Evolutionary conservation across 371 early-diverging fungal genomes (phyloP), one percentile per base, ranked within the genome.

Genomic region (Lichtheimia corymbifera): DNA sequence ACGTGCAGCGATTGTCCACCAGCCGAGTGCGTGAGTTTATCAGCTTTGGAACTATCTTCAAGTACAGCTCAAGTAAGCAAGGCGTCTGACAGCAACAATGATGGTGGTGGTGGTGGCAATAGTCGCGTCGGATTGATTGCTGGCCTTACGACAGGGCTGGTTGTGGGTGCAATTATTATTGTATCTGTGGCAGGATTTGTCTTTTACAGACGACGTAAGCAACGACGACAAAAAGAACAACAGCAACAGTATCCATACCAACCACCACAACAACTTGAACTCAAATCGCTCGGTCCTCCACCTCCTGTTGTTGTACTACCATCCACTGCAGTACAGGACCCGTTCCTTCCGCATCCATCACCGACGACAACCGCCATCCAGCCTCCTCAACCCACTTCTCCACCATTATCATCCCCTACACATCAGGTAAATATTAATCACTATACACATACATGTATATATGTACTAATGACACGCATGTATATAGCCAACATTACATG

Each of bases 91-190:
- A 47, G 47, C 22, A 47, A 41, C 12, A 25, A 30, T 27, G 24
- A 27, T 43, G 25, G 35, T 24, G 17, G 20, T 43, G 25, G 35
- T 24, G 17, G 20, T 54, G 45, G 52, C 47, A 27, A 30, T 17
- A 25, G 47, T 25, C 45, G 20, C 17, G 60, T 56, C 2, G 63
- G 63, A 13, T 47, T 76, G 22, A 68, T 76, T 56, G 76, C 73
- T 35, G 76, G 73, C 0, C 52, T 76, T 22, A 68, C 67, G 13
- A 71, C 73, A n/a, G 71, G 73, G 24, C 54, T 72, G 5, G 73
- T 65, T 7, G 72, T 62, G 0, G 49, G 58, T 27, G 64, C 66
- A 27, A 25, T 70, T 42, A 61, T 77, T 43, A 53, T 58, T 9
- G 60, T 50, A 0, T 65, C 72, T 1, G 24, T 77, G 9, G 71